A percentile compares a stretch with the other conserved stretches of the same genome.
phyloP scores from a whole-genome alignment of 805 yeast species.

The Cyberlindnera euphorbiiphila region DNA sequence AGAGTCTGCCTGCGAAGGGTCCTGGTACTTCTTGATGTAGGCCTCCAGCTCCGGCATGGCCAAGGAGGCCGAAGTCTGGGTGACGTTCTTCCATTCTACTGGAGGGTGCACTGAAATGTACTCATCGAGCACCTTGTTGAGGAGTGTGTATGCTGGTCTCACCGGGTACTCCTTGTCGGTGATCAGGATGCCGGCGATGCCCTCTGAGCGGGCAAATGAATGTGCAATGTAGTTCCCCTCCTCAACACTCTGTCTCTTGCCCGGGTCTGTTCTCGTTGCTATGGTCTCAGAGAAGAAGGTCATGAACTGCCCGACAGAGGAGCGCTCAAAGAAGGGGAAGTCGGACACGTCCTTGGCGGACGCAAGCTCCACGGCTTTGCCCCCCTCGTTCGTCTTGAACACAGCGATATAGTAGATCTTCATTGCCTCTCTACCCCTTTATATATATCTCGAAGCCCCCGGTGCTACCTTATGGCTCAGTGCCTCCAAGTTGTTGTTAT shows the following conservation, averaged over 20 bases:
- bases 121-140: conserved; percentile 89
- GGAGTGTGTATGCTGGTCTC: conserved; percentile 89
- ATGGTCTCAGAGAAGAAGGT: conserved; percentile 90
- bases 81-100: conserved; percentile 56
- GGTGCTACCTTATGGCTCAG: no score
- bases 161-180: conserved; percentile 96
- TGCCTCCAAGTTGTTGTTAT: no score
- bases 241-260: conserved; percentile 92
- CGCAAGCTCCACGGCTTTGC: conserved; percentile 69
- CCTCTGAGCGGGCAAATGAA: conserved; percentile 85
- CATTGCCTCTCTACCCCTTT: no score
- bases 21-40: conserved; percentile 84
- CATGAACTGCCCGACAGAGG: conserved; percentile 86
- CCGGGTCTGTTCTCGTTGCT: conserved; percentile 78
- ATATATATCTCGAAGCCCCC: no score
- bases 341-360: conserved; percentile 79
- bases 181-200: conserved; percentile 85
- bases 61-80: conserved; percentile 43
- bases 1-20: conserved; percentile 95
- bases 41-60: conserved; percentile 57
- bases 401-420: conserved; percentile 89
- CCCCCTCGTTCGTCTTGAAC: conserved; percentile 55
- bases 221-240: conserved; percentile 86
- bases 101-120: conserved; percentile 80
- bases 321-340: conserved; percentile 85